These are phyloP conservation scores for Aureobasidium mangrovei DNA, from an alignment of 2,329 filamentous ascomycete species.

Conservation along the genomic window DNA sequence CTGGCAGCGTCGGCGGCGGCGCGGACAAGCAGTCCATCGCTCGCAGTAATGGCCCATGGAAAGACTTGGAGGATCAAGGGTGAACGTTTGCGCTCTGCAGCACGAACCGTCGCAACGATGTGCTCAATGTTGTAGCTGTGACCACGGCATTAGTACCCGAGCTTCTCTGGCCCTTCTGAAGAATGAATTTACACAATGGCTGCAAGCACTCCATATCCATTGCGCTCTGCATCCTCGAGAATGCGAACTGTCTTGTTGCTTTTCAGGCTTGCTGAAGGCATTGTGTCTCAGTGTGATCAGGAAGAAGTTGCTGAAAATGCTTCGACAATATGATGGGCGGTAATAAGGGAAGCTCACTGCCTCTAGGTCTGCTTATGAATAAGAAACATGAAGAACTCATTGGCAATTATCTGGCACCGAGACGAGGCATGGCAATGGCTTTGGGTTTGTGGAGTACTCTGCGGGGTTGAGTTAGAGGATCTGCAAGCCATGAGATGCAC, in stretches of 20 bases:
- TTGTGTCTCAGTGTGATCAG: neutral
- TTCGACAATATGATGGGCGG: too few relatives aligned
- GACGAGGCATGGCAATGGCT: too few relatives aligned
- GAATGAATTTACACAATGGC: constrained; percentile 17
- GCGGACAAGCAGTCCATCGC: constrained; percentile 21
- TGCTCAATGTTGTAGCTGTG: constrained; percentile 21
- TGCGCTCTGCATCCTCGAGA: constrained; percentile 18
- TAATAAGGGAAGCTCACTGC: too few relatives aligned
- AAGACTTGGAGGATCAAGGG: constrained; percentile 24
- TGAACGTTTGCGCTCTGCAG: constrained; percentile 23
- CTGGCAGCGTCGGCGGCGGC: constrained; percentile 21
- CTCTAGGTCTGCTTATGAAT: too few relatives aligned
- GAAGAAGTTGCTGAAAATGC: too few relatives aligned
- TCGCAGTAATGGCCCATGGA: constrained; percentile 24
- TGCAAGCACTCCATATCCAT: constrained; percentile 20
- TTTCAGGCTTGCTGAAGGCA: neutral
- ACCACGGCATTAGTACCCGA: neutral
- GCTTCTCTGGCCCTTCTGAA: neutral
- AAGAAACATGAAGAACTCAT: too few relatives aligned
- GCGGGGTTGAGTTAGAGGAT: too few relatives aligned
- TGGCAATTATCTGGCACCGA: too few relatives aligned
- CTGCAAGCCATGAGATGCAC: too few relatives aligned
- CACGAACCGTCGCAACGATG: constrained; percentile 22
- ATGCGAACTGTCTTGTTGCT: constrained; percentile 19
- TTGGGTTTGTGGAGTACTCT: too few relatives aligned